Conservation (phyloP, 1,139 yeast species). For the Magnusiomyces sp. region DNA sequence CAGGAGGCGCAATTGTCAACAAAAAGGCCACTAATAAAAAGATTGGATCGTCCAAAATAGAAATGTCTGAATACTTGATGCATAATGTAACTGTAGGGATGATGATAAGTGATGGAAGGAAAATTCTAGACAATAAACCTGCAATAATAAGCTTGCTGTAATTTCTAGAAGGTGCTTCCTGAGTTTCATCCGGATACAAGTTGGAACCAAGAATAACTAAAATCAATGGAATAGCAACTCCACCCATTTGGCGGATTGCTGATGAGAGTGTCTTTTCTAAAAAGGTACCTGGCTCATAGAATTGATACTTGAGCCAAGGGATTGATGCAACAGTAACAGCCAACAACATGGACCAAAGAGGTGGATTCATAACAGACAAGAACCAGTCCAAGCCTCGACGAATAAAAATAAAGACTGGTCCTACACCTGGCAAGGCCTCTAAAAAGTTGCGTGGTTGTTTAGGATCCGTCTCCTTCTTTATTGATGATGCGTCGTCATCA, state of each 20-base stretch:
- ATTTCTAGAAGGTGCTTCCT: slow-evolving; percentile 43
- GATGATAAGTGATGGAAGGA: slow-evolving; percentile 58
- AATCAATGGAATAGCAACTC: slow-evolving; percentile 79
- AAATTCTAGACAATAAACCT: slow-evolving; percentile 66
- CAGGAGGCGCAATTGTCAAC: slow-evolving; percentile 74
- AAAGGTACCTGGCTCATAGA: slow-evolving; percentile 58
- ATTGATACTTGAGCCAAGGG: slow-evolving; percentile 54
- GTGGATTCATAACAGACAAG: slow-evolving; percentile 76
- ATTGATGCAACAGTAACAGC: slow-evolving; percentile 79
- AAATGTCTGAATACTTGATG: slow-evolving; percentile 56
- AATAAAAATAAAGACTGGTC: neutral
- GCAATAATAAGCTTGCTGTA: slow-evolving; percentile 55
- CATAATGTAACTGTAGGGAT: slow-evolving; percentile 59
- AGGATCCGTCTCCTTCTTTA: neutral
- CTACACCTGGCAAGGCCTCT: slow-evolving; percentile 1
- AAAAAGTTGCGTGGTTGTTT: neutral
- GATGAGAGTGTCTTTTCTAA: slow-evolving; percentile 67
- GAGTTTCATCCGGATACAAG: slow-evolving; percentile 32
- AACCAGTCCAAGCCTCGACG: slow-evolving; percentile 19
- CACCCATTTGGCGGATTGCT: slow-evolving; percentile 71
- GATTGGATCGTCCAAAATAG: slow-evolving; percentile 77
- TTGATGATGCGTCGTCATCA: no score
- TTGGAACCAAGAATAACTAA: slow-evolving; percentile 55
- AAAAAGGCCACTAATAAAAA: slow-evolving; percentile 69
- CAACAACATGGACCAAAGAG: slow-evolving; percentile 82